Evolutionary conservation across 2,329 filamentous ascomycete genomes (phyloP), one percentile per base, ranked within the genome.

Genomic region (Emericellopsis cladophorae): DNA sequence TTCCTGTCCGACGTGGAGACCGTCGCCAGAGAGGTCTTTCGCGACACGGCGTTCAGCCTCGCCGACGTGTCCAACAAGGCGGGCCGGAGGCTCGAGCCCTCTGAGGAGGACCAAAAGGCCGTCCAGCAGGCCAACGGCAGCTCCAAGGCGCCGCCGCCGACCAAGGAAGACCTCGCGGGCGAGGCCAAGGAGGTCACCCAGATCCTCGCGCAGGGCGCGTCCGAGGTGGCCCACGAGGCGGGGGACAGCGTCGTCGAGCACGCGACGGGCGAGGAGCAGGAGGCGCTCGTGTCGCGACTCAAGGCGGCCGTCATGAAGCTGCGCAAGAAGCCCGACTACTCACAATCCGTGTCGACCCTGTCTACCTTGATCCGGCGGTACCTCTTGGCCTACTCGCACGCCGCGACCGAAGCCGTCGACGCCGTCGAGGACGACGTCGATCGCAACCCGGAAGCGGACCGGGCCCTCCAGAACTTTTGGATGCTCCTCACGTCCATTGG

Each of bases 1-100:
- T 88, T 96, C 51, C 66, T 95, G 36, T 76, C 81, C 10, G 90
- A 96, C 52, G 62, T 95, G 33, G 79, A 79, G 36, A 79, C 80
- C 0, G 74, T 95, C 37, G 84, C 81, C 11, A 79, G 84, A 34
- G 83, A 95, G 54, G 81, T 96, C 1, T 88, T 95, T 55, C 79
- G 79, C 40, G 89, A 95, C 51, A 88, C 88, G 3, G 86, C 88
- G 0, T 81, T 86, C 45, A 81, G 84, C 0, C 57, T 95, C 6
- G 85, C 88, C 0, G 71, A 79, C 14, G 83, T 81, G 2, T 87
- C 89, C 0, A 75, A 83, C 47, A 68, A 86, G 46, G 81, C 81
- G 1, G 87, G 79, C 3, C 76, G 87, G 51, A 67, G 81, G 46
- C 64, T 94, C 8, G 79, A 86, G 49, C 84, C 84, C 0, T 51